Percentiles rank a stretch among this genome's conserved stretches.
These are phyloP conservation scores for Pseudoneurospora amorphoporcata DNA, from an alignment of 495 filamentous ascomycete species.

Conservation along the genomic window DNA sequence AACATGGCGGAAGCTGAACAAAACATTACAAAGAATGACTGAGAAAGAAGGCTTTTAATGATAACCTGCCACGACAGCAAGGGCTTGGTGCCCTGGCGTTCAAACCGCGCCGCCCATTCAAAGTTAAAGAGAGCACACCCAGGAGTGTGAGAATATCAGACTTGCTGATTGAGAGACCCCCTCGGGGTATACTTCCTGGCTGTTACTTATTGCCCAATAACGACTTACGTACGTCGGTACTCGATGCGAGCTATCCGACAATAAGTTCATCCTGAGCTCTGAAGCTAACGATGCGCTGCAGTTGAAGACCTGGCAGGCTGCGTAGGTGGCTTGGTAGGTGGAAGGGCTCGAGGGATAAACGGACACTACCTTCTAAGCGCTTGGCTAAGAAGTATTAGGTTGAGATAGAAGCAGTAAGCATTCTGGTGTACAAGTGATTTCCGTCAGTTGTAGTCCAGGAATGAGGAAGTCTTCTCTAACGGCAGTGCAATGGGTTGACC, in stretches of 20 bases:
- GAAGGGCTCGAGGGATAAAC: not conserved
- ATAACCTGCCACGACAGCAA: not conserved
- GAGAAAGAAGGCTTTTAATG: not conserved
- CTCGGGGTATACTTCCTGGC: not conserved
- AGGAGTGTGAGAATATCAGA: not conserved
- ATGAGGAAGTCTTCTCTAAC: not conserved
- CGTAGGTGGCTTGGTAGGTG: not conserved
- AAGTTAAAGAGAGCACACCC: not conserved
- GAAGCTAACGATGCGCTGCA: not conserved
- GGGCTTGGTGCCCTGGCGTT: not conserved
- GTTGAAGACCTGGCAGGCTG: not conserved
- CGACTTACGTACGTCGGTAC: not conserved
- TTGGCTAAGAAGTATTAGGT: not conserved
- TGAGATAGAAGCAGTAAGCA: not conserved
- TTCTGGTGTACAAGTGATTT: not conserved
- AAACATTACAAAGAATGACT: not conserved
- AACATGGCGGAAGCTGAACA: not conserved
- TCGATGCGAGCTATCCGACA: not conserved
- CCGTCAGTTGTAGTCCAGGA: not conserved
- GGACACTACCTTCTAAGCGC: not conserved
- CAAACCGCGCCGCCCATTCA: not conserved
- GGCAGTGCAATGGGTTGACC: not conserved
- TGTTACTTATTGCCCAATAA: not conserved
- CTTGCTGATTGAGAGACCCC: not conserved
- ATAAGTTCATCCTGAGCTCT: not conserved